Percentiles rank a stretch among this genome's conserved stretches.
phyloP scores from a whole-genome alignment of 345 rosid species.

The Eucalyptus decipiens region DNA sequence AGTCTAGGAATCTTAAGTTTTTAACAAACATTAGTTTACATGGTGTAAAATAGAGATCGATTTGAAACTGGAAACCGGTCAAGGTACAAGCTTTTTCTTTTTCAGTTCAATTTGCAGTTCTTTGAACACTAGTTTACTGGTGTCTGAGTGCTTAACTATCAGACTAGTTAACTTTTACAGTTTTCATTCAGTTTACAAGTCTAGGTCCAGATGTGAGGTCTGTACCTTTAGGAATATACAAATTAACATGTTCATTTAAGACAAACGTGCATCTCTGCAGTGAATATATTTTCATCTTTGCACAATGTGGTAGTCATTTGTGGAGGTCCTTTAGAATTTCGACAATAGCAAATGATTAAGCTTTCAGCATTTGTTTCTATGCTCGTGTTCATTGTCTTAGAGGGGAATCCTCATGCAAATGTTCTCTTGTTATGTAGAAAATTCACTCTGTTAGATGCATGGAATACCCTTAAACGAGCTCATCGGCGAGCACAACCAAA shows the following conservation, averaged over 20 bases:
- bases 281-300: background rate
- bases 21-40: background rate
- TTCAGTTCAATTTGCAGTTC: background rate
- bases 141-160: background rate
- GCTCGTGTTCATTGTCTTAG: background rate
- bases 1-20: background rate
- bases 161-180: background rate
- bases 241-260: background rate
- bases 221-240: background rate
- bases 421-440: constrained; percentile 26
- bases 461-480: constrained; percentile 66
- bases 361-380: background rate
- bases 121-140: background rate
- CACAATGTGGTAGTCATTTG: background rate
- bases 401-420: background rate
- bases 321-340: background rate
- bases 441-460: constrained; percentile 59
- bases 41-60: background rate
- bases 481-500: constrained; percentile 97
- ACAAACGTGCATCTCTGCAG: background rate
- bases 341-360: background rate
- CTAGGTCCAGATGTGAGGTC: background rate
- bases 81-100: background rate
- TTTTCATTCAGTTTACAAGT: background rate
- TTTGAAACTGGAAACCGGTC: background rate